Percentiles rank a stretch among this genome's conserved stretches.
Evolutionary conservation across 2,329 filamentous ascomycete genomes (phyloP).

Genomic region (Fusarium sp.): DNA sequence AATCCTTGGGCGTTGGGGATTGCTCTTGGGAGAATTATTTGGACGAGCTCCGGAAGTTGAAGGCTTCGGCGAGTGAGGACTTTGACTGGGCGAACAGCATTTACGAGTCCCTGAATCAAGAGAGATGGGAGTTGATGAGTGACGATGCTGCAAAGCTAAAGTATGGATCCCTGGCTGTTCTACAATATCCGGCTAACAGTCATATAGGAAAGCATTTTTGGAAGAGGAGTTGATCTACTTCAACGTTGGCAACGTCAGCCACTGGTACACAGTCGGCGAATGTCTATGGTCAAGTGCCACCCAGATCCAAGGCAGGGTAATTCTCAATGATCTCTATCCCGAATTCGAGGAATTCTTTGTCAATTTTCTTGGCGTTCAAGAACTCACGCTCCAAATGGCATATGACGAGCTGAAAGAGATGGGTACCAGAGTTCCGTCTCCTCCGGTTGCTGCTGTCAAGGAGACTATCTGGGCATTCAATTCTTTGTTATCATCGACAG

Average conservation of each 20-base stretch:
- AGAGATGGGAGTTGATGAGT: background rate
- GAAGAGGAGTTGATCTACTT: constrained; percentile 31
- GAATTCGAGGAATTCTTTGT: constrained; percentile 50
- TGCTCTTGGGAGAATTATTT: constrained; percentile 32
- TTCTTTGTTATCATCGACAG: constrained; percentile 43
- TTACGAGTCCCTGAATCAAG: constrained; percentile 3
- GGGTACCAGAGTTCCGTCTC: background rate
- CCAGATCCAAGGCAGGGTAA: constrained; percentile 43
- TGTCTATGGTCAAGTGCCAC: constrained; percentile 53
- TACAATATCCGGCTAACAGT: background rate
- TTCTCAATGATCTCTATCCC: constrained; percentile 47
- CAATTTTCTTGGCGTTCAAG: constrained; percentile 44
- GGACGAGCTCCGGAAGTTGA: constrained; percentile 30
- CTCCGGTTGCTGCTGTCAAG: constrained; percentile 44
- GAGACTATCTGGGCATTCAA: constrained; percentile 50
- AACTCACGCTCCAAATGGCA: constrained; percentile 48
- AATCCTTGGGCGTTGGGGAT: constrained; percentile 11
- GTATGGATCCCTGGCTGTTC: background rate
- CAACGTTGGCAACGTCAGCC: constrained; percentile 3
- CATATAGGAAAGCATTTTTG: constrained; percentile 4
- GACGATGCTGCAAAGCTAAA: constrained; percentile 7
- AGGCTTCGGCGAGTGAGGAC: constrained; percentile 13
- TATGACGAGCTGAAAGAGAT: constrained; percentile 48
- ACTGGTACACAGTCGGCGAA: constrained; percentile 47
- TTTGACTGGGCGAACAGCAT: constrained; percentile 34